Evolutionary conservation across 2,329 filamentous ascomycete species (phyloP).

Genomic region (Tolypocladium album): DNA sequence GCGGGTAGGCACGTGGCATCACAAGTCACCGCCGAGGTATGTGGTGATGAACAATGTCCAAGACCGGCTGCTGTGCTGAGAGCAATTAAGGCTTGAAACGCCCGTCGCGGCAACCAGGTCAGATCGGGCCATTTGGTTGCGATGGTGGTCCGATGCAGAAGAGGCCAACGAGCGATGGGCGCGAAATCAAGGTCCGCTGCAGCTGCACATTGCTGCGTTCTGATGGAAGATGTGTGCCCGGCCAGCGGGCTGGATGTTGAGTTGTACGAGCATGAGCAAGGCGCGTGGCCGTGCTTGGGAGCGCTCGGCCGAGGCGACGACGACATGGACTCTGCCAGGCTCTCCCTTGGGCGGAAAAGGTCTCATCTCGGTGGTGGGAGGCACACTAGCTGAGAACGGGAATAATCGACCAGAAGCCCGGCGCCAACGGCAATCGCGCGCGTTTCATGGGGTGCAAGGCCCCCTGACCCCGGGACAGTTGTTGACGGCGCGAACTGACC

Average conservation of each 20-base stretch:
- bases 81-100: not conserved
- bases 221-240: not conserved
- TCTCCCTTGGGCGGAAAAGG: not conserved
- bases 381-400: not conserved
- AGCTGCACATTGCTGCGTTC: not conserved
- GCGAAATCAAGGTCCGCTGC: no score
- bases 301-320: not conserved
- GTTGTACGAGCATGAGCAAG: no score
- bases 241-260: not conserved
- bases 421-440: slow-evolving; percentile 2
- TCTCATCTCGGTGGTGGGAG: not conserved
- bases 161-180: no score
- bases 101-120: not conserved
- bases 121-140: not conserved
- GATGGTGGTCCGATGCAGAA: not conserved
- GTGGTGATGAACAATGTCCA: not conserved
- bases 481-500: not conserved
- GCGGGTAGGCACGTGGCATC: not conserved
- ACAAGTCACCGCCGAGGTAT: no score
- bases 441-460: slow-evolving; percentile 8
- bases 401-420: not conserved
- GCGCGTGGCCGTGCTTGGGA: no score
- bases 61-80: not conserved
- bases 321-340: not conserved
- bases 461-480: no score